Percentiles rank a stretch among this genome's conserved stretches.
Conservation (phyloP, 495 filamentous ascomycete species). For the Penicillium pulvis region DNA sequence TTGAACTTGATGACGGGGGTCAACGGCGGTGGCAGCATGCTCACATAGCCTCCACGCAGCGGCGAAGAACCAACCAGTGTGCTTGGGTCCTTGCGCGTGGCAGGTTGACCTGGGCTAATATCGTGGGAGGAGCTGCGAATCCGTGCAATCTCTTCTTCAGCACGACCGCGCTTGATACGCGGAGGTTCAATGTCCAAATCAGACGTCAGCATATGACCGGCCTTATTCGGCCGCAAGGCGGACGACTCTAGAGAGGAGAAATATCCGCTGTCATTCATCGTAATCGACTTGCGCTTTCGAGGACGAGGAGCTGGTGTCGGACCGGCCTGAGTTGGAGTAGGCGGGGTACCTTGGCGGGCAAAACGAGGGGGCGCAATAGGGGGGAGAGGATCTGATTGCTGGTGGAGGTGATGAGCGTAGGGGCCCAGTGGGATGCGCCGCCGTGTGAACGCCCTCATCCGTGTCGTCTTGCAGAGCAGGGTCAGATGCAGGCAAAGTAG, state of each 20-base stretch:
- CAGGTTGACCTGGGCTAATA: slow-evolving; percentile 71
- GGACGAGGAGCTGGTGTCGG: slow-evolving; percentile 56
- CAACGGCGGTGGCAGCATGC: slow-evolving; percentile 73
- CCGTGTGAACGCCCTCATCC: slow-evolving; percentile 45
- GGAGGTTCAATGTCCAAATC: slow-evolving; percentile 72
- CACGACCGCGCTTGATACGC: slow-evolving; percentile 81
- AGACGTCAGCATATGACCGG: slow-evolving; percentile 64
- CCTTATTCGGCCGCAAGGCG: slow-evolving; percentile 68
- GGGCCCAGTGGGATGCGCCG: slow-evolving; percentile 29
- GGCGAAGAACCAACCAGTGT: slow-evolving; percentile 61
- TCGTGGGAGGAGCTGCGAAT: slow-evolving; percentile 92
- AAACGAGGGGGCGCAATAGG: slow-evolving; percentile 69
- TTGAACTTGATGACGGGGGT: slow-evolving; percentile 88
- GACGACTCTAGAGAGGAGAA: slow-evolving; percentile 98
- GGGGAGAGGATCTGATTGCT: slow-evolving; percentile 80
- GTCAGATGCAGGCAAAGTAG: slow-evolving; percentile 90
- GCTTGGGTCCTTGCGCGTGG: slow-evolving; percentile 43
- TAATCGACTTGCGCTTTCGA: slow-evolving; percentile 71
- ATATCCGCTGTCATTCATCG: slow-evolving; percentile 93
- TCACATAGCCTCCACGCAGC: slow-evolving; percentile 53
- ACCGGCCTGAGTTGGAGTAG: slow-evolving; percentile 60
- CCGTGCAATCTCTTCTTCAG: slow-evolving; percentile 94
- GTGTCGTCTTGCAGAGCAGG: slow-evolving; percentile 67
- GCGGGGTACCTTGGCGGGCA: slow-evolving; percentile 71
- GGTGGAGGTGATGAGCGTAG: slow-evolving; percentile 63